Conservation (phyloP, 1,139 yeast species). For the Taphrina communis region DNA sequence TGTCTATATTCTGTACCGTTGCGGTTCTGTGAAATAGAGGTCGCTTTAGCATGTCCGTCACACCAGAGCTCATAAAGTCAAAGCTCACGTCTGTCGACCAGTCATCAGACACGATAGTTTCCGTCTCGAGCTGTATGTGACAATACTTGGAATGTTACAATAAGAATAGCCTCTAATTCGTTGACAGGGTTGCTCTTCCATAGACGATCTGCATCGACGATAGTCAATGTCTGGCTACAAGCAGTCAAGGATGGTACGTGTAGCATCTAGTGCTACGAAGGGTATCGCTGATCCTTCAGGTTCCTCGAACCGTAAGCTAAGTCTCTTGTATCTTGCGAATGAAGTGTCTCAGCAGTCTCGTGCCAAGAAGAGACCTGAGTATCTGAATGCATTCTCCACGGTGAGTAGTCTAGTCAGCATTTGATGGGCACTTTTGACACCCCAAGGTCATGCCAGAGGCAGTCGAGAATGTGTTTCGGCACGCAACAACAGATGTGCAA, state of each 20-base stretch:
- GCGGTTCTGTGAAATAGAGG: background rate
- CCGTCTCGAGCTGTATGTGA: constrained; percentile 66
- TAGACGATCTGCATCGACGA: constrained; percentile 65
- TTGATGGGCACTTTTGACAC: constrained; percentile 39
- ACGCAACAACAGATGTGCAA: constrained; percentile 53
- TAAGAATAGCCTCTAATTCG: background rate
- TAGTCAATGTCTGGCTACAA: constrained; percentile 68
- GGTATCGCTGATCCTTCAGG: constrained; percentile 47
- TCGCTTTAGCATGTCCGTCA: constrained; percentile 3
- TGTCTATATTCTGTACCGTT: background rate
- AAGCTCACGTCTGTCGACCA: constrained; percentile 71
- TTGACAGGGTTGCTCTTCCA: constrained; percentile 61
- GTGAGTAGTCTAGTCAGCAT: constrained; percentile 53
- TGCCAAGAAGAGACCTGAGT: constrained; percentile 66
- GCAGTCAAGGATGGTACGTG: constrained; percentile 52
- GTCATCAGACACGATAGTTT: constrained; percentile 81
- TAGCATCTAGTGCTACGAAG: background rate
- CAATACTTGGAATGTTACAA: background rate
- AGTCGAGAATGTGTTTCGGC: constrained; percentile 50
- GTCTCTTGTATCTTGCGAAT: constrained; percentile 74
- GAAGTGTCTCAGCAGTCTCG: constrained; percentile 84
- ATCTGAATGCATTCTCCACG: constrained; percentile 63
- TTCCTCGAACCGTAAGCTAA: constrained; percentile 59
- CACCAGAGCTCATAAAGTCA: constrained; percentile 59
- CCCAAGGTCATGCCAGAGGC: constrained; percentile 53